Evolutionary conservation across 257 asterid genomes (phyloP), one percentile per base, ranked within the genome.

Genomic region (Dorcoceras hygrometricum): DNA sequence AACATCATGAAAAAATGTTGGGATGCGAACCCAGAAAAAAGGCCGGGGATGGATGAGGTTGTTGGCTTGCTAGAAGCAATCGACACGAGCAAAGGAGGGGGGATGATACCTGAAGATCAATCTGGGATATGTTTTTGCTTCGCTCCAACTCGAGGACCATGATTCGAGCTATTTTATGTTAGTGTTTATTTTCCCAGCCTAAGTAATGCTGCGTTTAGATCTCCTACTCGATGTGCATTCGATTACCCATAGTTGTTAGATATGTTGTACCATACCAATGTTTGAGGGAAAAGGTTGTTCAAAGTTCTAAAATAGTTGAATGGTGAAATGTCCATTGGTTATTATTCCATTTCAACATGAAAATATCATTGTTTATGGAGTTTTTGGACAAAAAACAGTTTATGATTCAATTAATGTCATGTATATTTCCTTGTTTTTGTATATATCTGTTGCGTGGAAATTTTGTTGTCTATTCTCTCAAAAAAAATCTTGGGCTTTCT

Each of bases 31-130:
- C 76, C 91, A 1, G 88, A 91, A 58, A 88, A 53, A 80, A 81
- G 97, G 73, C 97, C 96, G 0, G 96, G 86, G 74, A 91, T 91
- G 97, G 90, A 88, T 18, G 95, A 85, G 57, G 95, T 78, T 2
- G 94, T 88, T 11, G 54, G 88, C 26, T 68, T 91, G 90, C 63
- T 88, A 64, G 94, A 91, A 79, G 89, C 84, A 43, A 88, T 91
- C 48, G 91, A 91, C 75, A 84, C 96, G 25, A 76, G 94, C 16
- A 91, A 67, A 74, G 97, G 97, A 25, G 96, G 97, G 23, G 97
- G 97, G 18, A 91, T 91, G 97, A 85, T 91, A 67, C 91, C 92
- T 28, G 57, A 66, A 11, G 83, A 78, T 72, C 89, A 85, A 59
- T 65, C 79, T 60, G 91, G 80, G 65, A 84, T 88, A 5, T 91